Base-by-base conservation (phyloP, 371 early-diverging fungal genomes). In the Mucor saturninus region DNA sequence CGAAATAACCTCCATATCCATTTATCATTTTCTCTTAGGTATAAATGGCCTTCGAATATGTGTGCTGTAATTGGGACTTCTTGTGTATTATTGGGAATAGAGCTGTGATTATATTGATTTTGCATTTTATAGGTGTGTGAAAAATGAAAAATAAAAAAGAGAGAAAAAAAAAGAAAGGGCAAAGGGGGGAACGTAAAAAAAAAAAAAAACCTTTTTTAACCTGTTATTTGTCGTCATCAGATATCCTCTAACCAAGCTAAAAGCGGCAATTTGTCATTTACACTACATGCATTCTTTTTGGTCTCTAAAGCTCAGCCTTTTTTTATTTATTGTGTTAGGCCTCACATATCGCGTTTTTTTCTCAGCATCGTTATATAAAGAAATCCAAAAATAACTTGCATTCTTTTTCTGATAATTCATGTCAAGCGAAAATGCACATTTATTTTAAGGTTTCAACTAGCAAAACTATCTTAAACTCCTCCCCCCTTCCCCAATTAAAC, bases 1-100 rank as follows among this genome's bases (percentile, higher is more conserved):
- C 71, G 66, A 56, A 74, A 74, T 31, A 67, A 29, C 29, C 68
- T 57, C 68, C 71, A 70, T 30, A 64, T 49, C 74, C 74, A 74
- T 54, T 61, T 59, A 32, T 55, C 60, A 21, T 67, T 59, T 15
- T 64, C 53, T 51, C 62, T 65, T 3, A 74, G 31, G 21, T 74
- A 74, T 13, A 74, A 53, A 21, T 64, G 61, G 8, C 74, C 74
- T 56, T 69, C 70, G 59, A 74, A 74, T 13, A 70, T 49, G 43
- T 62, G 74, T 21, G 65, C 61, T 48, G 62, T 58, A 15, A 68
- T 61, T 4, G 74, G 74, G 21, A 67, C 42, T 42, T 74, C 74
- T 15, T 61, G 59, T 40, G 48, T 48, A 26, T 58, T 46, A 7
- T 46, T 51, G 35, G 51, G 9, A 59, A 37, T 61, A 32, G 50